Evolutionary conservation across 768 basidiomycete species (phyloP).

Genomic region (Leucosporidium scottii): DNA sequence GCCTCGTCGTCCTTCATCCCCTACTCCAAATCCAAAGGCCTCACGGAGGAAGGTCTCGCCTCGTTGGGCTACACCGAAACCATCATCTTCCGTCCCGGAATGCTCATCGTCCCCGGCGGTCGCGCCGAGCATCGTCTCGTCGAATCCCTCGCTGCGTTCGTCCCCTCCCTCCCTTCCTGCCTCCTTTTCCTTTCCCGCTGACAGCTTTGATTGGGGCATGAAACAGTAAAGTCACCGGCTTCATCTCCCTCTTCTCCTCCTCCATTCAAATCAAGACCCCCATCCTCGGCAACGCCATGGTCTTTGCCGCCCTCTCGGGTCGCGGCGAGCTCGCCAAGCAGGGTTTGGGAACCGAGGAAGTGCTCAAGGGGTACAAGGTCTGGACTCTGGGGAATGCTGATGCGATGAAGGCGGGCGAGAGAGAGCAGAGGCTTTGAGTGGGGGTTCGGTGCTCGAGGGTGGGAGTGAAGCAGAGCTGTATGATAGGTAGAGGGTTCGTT

Average conservation of each 20-base stretch:
- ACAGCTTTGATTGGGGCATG: neutral
- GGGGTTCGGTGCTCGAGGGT: too few species aligned
- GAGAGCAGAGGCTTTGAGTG: too few species aligned
- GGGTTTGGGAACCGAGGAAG: neutral
- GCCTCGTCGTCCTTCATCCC: slow-evolving; percentile 8
- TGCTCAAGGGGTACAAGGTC: neutral
- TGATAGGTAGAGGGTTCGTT: too few species aligned
- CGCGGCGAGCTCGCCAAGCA: neutral
- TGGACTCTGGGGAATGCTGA: neutral
- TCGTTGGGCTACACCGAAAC: slow-evolving; percentile 62
- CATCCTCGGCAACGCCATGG: slow-evolving; percentile 15
- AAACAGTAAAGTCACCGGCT: slow-evolving; percentile 2
- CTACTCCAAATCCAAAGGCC: slow-evolving; percentile 38
- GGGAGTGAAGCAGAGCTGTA: too few species aligned
- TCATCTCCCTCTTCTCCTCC: slow-evolving; percentile 4
- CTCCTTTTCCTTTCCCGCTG: neutral
- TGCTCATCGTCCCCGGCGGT: slow-evolving; percentile 49
- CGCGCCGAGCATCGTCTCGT: slow-evolving; percentile 45
- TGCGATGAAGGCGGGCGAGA: too few species aligned
- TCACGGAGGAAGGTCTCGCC: slow-evolving; percentile 64
- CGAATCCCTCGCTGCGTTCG: slow-evolving; percentile 50
- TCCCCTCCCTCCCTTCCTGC: neutral
- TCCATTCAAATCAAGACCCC: slow-evolving; percentile 10
- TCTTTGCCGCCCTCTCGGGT: neutral
- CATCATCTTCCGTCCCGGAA: slow-evolving; percentile 60